Evolutionary conservation across 2,329 filamentous ascomycete species (phyloP).

Genomic region (Orbilia oligospora): DNA sequence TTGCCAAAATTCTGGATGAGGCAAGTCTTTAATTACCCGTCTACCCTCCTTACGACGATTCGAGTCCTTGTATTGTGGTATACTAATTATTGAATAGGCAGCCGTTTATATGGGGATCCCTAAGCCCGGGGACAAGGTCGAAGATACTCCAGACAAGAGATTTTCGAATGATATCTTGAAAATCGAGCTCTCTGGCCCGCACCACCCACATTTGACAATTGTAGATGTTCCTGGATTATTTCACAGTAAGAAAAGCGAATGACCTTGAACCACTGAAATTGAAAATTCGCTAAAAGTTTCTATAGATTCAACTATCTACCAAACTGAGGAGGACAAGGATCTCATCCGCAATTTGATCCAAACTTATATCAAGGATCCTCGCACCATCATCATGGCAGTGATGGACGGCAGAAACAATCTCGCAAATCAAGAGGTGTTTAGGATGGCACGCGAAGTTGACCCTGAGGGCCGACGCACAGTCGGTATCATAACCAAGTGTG

Average conservation of each 20-base stretch:
- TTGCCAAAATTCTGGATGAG: slow-evolving; percentile 39
- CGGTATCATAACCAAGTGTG: slow-evolving; percentile 64
- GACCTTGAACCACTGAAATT: background rate
- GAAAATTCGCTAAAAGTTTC: background rate
- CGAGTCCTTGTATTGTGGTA: too few relatives aligned
- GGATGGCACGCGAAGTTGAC: slow-evolving; percentile 62
- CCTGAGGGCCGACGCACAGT: slow-evolving; percentile 63
- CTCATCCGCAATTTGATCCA: slow-evolving; percentile 63
- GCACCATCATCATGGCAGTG: slow-evolving; percentile 64
- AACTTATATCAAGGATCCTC: slow-evolving; percentile 62
- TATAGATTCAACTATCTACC: slow-evolving; percentile 62
- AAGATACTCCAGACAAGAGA: slow-evolving; percentile 41
- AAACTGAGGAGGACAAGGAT: slow-evolving; percentile 62
- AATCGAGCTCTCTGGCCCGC: slow-evolving; percentile 63
- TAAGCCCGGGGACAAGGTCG: slow-evolving; percentile 45
- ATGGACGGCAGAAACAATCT: slow-evolving; percentile 62
- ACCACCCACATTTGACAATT: slow-evolving; percentile 63
- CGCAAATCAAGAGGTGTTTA: slow-evolving; percentile 64
- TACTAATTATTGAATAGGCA: slow-evolving; percentile 45
- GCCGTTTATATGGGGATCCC: slow-evolving; percentile 62
- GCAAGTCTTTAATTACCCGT: slow-evolving; percentile 2
- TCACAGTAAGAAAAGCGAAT: slow-evolving; percentile 60
- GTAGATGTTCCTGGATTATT: slow-evolving; percentile 64
- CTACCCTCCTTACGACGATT: too few relatives aligned
- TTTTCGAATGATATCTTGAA: slow-evolving; percentile 64